Evolutionary conservation across 2,329 filamentous ascomycete species (phyloP).

Genomic region (Pseudogymnoascus sp.): DNA sequence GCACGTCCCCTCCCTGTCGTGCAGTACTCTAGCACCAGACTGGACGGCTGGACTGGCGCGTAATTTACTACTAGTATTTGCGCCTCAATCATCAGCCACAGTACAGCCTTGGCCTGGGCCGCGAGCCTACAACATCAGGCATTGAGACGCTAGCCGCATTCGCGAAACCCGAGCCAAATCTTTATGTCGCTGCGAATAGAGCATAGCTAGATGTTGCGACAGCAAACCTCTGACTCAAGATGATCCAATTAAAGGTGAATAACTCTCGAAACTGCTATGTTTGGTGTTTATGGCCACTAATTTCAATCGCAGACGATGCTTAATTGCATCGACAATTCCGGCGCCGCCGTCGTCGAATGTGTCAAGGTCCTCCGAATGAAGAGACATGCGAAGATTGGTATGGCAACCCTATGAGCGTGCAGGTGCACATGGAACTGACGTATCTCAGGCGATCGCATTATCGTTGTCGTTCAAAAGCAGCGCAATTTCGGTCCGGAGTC

Average conservation of each 20-base stretch:
- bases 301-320: conserved; percentile 65
- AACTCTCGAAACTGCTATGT: fast-evolving
- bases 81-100: conserved; percentile 1
- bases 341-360: conserved; percentile 94
- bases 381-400: conserved; percentile 80
- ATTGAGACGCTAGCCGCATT: not conserved
- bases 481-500: conserved; percentile 65
- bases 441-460: conserved; percentile 76
- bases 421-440: conserved; percentile 11
- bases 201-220: not conserved
- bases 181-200: not conserved
- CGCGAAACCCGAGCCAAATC: conserved; percentile 2
- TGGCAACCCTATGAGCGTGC: conserved; percentile 21
- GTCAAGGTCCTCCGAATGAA: conserved; percentile 89
- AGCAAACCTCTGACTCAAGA: conserved; percentile 40
- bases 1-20: not conserved
- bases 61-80: not conserved
- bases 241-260: conserved; percentile 82
- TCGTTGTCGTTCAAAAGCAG: conserved; percentile 96
- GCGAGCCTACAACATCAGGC: conserved; percentile 2
- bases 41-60: not conserved
- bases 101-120: not conserved
- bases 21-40: not conserved
- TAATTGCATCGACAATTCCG: conserved; percentile 98
- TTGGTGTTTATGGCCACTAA: not conserved